A percentile compares a stretch with the other conserved stretches of the same genome.
Evolutionary conservation across 1,284 basidiomycete genomes (phyloP).

Genomic region (Cryptococcus jaspeensis): DNA sequence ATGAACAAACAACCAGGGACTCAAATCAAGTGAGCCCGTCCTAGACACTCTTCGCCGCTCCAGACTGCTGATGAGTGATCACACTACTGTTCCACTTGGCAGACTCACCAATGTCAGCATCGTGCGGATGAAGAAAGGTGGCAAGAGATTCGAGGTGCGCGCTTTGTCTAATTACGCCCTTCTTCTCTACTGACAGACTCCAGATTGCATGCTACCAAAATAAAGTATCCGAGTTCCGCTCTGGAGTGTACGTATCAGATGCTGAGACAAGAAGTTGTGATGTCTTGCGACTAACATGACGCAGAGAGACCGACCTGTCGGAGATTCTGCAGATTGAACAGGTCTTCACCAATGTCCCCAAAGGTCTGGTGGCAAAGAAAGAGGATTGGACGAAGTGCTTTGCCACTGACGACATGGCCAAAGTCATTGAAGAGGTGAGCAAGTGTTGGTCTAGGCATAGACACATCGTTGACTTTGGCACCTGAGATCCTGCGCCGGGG

Average conservation of each 20-base stretch:
- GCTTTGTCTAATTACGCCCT: background rate
- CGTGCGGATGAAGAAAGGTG: conserved; percentile 91
- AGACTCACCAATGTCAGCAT: conserved; percentile 95
- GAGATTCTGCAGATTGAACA: conserved; percentile 97
- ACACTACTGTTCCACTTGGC: background rate
- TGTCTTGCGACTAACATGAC: conserved; percentile 4
- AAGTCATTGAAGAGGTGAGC: conserved; percentile 77
- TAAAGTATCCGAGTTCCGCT: conserved; percentile 95
- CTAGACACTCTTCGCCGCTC: too few relatives aligned
- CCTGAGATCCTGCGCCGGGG: conserved; percentile 87
- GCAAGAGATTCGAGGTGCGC: conserved; percentile 91
- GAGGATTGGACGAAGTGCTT: conserved; percentile 92
- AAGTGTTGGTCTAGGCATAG: conserved; percentile 13
- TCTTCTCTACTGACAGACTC: background rate
- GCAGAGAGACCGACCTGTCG: conserved; percentile 85
- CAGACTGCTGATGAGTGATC: too few relatives aligned
- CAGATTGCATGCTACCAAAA: conserved; percentile 99
- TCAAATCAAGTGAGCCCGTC: conserved; percentile 42
- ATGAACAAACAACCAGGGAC: conserved; percentile 44
- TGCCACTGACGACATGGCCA: conserved; percentile 67
- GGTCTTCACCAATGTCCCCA: conserved; percentile 94
- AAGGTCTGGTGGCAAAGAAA: conserved; percentile 86
- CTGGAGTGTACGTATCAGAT: conserved; percentile 67
- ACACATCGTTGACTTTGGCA: background rate
- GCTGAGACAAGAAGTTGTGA: background rate